Evolutionary conservation across 495 filamentous ascomycete genomes (phyloP), one percentile per base, ranked within the genome.

Genomic region (Cryomyces minteri): DNA sequence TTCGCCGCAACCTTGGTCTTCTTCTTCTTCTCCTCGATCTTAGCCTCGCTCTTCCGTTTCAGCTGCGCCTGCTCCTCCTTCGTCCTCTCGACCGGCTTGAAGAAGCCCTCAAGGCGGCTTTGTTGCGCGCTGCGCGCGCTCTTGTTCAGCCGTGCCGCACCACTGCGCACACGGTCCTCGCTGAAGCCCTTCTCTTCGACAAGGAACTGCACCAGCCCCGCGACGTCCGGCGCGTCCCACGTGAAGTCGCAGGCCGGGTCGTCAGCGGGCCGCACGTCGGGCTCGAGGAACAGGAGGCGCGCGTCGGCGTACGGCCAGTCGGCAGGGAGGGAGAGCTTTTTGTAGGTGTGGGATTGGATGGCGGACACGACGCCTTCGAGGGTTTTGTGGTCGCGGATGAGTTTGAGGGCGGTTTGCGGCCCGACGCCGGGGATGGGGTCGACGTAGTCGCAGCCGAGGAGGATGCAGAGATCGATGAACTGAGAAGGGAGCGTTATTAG

Each of bases 381-480:
- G 7, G 71, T 79, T 12, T 80, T 80, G 59, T 94, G 74, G 52
- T 96, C 87, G 41, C 82, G 82, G 54, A 99, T 96, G 39, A 99
- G 65, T 54, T 88, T 90, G 32, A 95, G 70, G 2, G 92, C 90
- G 0, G 88, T 95, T 48, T 70, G 77, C 9, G 90, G 87, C 9
- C 92, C 90, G 44, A 99, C 68, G 54, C 93, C 93, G 44, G 88
- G 88, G 49, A 99, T 82, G 0, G 92, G 84, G 48, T 99, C 92
- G 53, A 95, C 71, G 58, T 99, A 99, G 55, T 99, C 90, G 63
- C 90, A 99, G 53, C 90, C 90, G 18, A 99, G 80, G 14, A 99
- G 79, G 51, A 99, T 96, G 57, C 90, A 96, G 38, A 99, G 79
- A 58, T 99, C 90, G 44, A 96, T 84, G 54, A 99, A 99, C 81